Evolutionary conservation across 208 protist species (phyloP).

Genomic region (Trypanosoma caninum): DNA sequence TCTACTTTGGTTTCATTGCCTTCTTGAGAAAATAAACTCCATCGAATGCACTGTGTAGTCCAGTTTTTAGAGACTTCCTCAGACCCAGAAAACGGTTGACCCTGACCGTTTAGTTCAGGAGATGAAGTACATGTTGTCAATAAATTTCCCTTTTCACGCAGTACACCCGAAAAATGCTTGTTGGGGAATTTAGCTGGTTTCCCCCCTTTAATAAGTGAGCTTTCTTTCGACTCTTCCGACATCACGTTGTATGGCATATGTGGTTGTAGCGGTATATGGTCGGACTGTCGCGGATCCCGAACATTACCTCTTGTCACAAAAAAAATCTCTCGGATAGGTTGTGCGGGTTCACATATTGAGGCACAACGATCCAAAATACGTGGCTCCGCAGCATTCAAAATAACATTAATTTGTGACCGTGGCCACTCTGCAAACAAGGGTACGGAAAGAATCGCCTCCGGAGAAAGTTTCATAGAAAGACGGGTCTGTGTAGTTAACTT

Average conservation of each 20-base stretch:
- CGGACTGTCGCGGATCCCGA: constrained; percentile 64
- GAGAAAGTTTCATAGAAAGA: constrained; percentile 62
- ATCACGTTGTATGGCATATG: constrained; percentile 23
- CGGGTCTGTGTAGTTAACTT: constrained; percentile 45
- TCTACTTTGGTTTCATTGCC: not conserved
- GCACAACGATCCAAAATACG: constrained; percentile 55
- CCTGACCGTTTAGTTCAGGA: not conserved
- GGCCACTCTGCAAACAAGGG: constrained; percentile 69
- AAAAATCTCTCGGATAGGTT: constrained; percentile 69
- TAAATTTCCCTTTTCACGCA: too few species aligned
- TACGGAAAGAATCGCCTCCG: constrained; percentile 48
- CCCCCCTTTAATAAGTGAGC: not conserved
- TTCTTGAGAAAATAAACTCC: constrained; percentile 1
- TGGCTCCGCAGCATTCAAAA: constrained; percentile 50
- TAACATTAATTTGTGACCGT: constrained; percentile 31
- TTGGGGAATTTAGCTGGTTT: too few species aligned
- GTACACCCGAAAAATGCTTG: too few species aligned
- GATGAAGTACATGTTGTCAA: too few species aligned
- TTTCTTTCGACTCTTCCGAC: constrained; percentile 17
- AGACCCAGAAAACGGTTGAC: not conserved
- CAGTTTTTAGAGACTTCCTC: too few species aligned
- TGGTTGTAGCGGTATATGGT: constrained; percentile 47
- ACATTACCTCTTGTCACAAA: constrained; percentile 62
- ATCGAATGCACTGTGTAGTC: not conserved
- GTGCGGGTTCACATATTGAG: constrained; percentile 72